Evolutionary conservation across 768 basidiomycete species (phyloP), one percentile per base, ranked within the genome.

Genomic region (Amanita pallidorosea): DNA sequence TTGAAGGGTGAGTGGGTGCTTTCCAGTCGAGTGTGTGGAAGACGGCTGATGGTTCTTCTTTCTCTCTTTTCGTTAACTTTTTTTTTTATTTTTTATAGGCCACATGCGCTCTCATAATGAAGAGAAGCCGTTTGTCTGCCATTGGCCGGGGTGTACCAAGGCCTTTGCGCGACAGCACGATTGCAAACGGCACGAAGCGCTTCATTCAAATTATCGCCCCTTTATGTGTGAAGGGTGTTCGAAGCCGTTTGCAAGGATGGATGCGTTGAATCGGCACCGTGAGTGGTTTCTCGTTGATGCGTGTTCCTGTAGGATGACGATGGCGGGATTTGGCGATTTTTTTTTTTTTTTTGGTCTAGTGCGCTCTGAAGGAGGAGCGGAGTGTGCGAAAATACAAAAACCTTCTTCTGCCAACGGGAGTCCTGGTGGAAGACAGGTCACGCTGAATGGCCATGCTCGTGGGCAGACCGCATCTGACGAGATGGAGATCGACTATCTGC

Each of bases 151-250:
- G 20, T 97, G 93, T 61, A 85, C 83, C 23, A 95, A 96, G 67
- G 90, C 93, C 20, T 94, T 96, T 55, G 93, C 88, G 23, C 68
- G 93, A 51, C 90, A 95, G 63, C 94, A 96, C 60, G 94, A 98
- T 64, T 96, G 94, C 68, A 97, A 95, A 63, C 80, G 93, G 2
- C 95, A 98, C 59, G 94, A 96, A 65, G 86, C 93, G 57, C 73
- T 98, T 37, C 94, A 98, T 63, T 83, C 88, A 52, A 94, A 95
- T 58, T 85, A 91, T 60, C 72, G 93, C 20, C 92, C 93, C 54
- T 95, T 93, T 63, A 85, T 79, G 11, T 98, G 95, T 60, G 88
- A 93, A 7, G 93, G 91, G 40, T 98, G 94, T 63, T 76, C 79
- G 57, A 89, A 93, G 72, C 88, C 83, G 57, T 98, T 98, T 71